A percentile compares a stretch with the other conserved stretches of the same genome.
These are phyloP conservation scores for Prunus mume DNA, from an alignment of 306 rosid species.

Conservation along the genomic window DNA sequence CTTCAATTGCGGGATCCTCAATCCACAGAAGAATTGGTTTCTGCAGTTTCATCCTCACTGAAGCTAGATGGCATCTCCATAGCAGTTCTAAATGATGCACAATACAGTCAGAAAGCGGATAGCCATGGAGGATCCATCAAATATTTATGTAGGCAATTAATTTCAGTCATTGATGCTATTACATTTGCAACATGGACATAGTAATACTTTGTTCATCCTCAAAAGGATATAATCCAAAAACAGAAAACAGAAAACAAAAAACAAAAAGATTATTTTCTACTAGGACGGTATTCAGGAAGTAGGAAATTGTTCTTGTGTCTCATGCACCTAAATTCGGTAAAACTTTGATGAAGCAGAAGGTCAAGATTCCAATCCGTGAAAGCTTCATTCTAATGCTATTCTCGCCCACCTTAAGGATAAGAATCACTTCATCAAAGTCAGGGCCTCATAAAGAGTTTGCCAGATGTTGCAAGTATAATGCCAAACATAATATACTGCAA, in stretches of 20 bases:
- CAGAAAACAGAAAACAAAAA: too few relatives aligned
- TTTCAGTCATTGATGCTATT: background rate
- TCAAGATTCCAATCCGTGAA: background rate
- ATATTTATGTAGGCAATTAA: background rate
- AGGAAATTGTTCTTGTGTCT: background rate
- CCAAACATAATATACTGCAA: background rate
- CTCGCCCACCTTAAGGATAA: background rate
- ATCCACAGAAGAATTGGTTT: constrained; percentile 67
- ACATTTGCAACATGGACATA: background rate
- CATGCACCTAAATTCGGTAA: background rate
- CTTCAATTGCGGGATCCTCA: constrained; percentile 28
- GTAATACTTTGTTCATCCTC: background rate
- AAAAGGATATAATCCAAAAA: background rate
- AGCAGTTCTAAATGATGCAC: constrained; percentile 51
- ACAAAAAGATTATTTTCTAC: background rate
- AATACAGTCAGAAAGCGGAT: constrained; percentile 23
- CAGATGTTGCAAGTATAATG: background rate
- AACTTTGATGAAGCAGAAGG: background rate
- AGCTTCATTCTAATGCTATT: background rate
- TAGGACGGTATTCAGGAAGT: background rate
- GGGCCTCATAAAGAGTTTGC: background rate
- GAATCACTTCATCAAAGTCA: background rate
- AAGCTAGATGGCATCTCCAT: constrained; percentile 71
- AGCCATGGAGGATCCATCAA: background rate
- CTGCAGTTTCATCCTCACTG: constrained; percentile 87